A percentile compares a stretch with the other conserved stretches of the same genome.
phyloP scores from a whole-genome alignment of 2,329 filamentous ascomycete genomes.

The Cercospora beticola region DNA sequence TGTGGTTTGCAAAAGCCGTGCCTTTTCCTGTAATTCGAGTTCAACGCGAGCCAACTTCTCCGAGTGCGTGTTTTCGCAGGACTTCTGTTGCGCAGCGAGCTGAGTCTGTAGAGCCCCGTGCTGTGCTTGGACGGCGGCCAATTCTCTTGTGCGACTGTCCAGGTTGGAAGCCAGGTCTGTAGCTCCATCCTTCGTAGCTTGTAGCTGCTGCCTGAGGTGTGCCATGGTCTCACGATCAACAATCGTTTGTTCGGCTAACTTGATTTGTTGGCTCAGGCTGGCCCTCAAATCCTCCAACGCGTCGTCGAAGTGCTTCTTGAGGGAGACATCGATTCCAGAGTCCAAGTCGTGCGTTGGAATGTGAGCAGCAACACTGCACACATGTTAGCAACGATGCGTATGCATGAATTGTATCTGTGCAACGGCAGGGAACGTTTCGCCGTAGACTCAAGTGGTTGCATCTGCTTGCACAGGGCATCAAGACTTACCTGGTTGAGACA shows the following conservation, averaged over 20 bases:
- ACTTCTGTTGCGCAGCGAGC: neutral
- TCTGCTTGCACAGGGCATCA: neutral
- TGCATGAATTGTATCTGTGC: too few species aligned
- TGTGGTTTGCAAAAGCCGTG: neutral
- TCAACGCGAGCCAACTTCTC: constrained; percentile 1
- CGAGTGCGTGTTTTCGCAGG: neutral
- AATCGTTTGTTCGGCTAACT: constrained; percentile 21
- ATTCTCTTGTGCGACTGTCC: neutral
- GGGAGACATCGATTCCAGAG: neutral
- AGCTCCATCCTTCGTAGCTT: constrained; percentile 6
- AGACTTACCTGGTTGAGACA: constrained; percentile 22
- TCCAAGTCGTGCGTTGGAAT: neutral
- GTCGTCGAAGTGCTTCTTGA: constrained; percentile 22
- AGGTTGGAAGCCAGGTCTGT: constrained; percentile 12
- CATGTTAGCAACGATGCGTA: neutral
- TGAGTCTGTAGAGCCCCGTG: neutral
- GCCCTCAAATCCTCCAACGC: constrained; percentile 22
- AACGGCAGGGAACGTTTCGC: neutral
- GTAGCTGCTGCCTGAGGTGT: constrained; percentile 22
- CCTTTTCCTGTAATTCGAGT: constrained; percentile 1
- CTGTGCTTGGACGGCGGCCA: constrained; percentile 1
- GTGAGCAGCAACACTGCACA: neutral
- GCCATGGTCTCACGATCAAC: constrained; percentile 21
- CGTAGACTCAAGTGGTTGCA: neutral
- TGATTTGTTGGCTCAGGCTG: constrained; percentile 22